Base-by-base conservation (phyloP, 1,284 basidiomycete genomes). In the Boletellus deceptivus region DNA sequence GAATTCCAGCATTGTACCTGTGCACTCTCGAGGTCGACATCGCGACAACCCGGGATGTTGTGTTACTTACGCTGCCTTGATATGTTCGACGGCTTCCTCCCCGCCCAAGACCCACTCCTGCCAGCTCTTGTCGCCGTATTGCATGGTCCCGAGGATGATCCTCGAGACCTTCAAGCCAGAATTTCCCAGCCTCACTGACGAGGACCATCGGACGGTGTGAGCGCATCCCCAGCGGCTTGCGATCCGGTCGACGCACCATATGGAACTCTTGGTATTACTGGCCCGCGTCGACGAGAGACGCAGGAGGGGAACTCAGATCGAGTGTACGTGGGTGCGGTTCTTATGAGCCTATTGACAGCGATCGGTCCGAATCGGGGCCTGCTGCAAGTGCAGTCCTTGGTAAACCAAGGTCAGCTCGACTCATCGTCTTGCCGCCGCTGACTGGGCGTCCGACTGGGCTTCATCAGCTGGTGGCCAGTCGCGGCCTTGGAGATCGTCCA, bases 1-100 rank as follows among this genome's bases (percentile, higher is more conserved):
- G 78, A 56, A 87, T 83, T 10, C 86, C 85, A 7, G 76, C 73
- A 33, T 80, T 77, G 55, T 79, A 81, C n/a, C 79, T 80, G 48
- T 27, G 40, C n/a, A 34, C 3, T 20, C 37, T 16, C 31, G 17
- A 36, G 41, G 16, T 52, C 34, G 25, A 49, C 14, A 38, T 46
- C 16, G 34, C 27, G 27, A 56, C 16, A 27, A 45, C 25, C 42
- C 17, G 42, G 9, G 9, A 8, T 9, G 24, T 18, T 31, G 6
- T 14, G 25, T 16, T 5, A 59, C 73, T 57, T 49, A 78, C 74
- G 80, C 82, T 35, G 67, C 64, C 62, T 79, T 80, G 62, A 86
- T 80, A 52, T 83, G 80, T 52, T 80, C 72, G 16, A 78, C 69
- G 6, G 78, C 78, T 52, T 84, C 79, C 35, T 83, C 80, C 55